phyloP scores from a whole-genome alignment of 2,329 filamentous ascomycete species.

The Massarina eburnea region DNA sequence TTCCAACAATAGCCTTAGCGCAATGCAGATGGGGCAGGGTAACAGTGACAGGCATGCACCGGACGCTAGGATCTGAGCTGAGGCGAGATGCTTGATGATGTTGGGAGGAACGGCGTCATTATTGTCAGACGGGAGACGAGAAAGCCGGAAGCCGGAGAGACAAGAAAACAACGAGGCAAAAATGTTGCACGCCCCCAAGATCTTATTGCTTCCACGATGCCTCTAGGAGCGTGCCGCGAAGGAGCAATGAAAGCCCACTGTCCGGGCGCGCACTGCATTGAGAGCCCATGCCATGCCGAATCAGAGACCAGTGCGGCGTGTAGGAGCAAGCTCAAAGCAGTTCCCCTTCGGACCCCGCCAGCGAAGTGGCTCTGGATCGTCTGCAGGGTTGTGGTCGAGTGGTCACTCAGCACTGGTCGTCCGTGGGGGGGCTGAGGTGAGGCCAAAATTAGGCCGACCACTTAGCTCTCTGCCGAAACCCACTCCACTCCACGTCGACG shows the following conservation, averaged over 20 bases:
- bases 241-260: background rate
- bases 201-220: constrained; percentile 3
- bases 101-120: background rate
- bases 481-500: too few relatives aligned
- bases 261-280: background rate
- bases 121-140: background rate
- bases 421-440: constrained; percentile 1
- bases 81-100: constrained; percentile 2
- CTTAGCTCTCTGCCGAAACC: background rate
- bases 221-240: background rate
- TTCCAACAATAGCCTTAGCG: constrained; percentile 10
- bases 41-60: constrained; percentile 1
- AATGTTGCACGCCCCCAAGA: background rate
- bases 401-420: too few relatives aligned
- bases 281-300: background rate
- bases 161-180: background rate
- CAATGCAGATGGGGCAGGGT: constrained; percentile 6
- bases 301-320: background rate
- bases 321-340: background rate
- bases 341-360: constrained; percentile 1
- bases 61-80: constrained; percentile 5
- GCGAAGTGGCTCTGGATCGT: background rate
- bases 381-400: background rate
- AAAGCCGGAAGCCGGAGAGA: background rate
- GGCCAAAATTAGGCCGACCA: constrained; percentile 1